Evolutionary conservation across 129 eudicot genomes (phyloP), one percentile per base, ranked within the genome.

Genomic region (Flaveria linearis): DNA sequence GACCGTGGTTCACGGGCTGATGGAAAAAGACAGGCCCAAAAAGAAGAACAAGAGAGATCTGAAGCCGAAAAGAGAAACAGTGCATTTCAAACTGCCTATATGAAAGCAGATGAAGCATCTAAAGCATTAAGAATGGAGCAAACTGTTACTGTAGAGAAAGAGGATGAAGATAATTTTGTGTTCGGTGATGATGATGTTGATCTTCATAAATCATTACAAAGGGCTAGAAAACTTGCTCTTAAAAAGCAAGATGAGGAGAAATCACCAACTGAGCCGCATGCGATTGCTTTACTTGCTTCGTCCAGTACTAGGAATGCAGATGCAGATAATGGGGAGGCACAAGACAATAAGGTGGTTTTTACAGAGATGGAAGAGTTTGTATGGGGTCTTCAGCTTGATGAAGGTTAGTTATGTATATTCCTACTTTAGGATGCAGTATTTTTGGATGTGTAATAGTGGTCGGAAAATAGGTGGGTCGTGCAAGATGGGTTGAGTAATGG

Each of bases 321-420:
- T 41, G 43, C 76, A 4, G 88, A 85, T 60, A 73, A 71, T 6
- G 86, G 83, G 43, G 96, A 91, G 75, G 39, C 81, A 1, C 86
- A 84, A 82, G 96, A 91, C 46, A 89, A 89, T 76, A 91, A 91
- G 79, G 89, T 95, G 69, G 91, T 91, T 76, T 89, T 95, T 71
- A 91, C 99, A 6, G 97, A 95, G 81, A 91, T 95, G 99, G 99
- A 95, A 58, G 98, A 94, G 83, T 94, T 94, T 83, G 97, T 95
- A 22, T 87, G 97, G 97, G 94, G 99, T 75, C 99, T 87, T 22
- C 99, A 91, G 76, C 93, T 91, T 73, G 90, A 91, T 78, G 97
- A 91, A 86, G 98, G 97, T 87, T 77, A 47, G 82, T 28, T 70
- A 53, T 4, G 5, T 18, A 2, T 51, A 14, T 56, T 51, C 18